These are phyloP conservation scores for Mortierella sp. DNA, from an alignment of 371 early-diverging fungal species.

Conservation along the genomic window DNA sequence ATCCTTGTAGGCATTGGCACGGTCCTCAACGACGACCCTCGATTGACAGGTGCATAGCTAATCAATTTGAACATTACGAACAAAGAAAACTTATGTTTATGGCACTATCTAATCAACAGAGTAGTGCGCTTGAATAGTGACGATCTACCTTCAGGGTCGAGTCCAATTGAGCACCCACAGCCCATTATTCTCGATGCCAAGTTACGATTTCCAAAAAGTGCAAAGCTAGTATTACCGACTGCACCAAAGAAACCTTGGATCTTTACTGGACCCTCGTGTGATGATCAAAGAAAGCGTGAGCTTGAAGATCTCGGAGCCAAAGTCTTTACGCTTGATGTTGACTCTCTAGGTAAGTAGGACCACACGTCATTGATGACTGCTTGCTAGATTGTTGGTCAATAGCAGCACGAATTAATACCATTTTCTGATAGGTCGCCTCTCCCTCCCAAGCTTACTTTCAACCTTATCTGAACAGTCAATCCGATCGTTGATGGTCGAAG, in stretches of 20 bases:
- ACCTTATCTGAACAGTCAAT: constrained; percentile 57
- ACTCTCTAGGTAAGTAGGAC: constrained; percentile 15
- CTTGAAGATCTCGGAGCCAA: constrained; percentile 32
- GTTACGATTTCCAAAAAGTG: constrained; percentile 67
- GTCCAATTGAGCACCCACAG: constrained; percentile 69
- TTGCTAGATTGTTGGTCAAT: too few species aligned
- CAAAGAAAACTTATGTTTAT: not conserved
- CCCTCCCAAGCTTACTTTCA: constrained; percentile 34
- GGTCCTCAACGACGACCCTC: constrained; percentile 87
- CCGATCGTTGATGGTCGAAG: constrained; percentile 90
- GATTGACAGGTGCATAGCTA: constrained; percentile 72
- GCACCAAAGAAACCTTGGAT: constrained; percentile 58
- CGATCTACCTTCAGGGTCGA: constrained; percentile 15
- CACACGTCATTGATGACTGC: not conserved
- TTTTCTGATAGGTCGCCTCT: constrained; percentile 12
- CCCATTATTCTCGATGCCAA: constrained; percentile 89
- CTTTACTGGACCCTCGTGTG: constrained; percentile 35
- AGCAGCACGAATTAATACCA: too few species aligned
- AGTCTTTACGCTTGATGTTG: constrained; percentile 22
- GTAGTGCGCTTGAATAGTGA: constrained; percentile 15
- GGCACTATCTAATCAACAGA: not conserved
- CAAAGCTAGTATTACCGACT: constrained; percentile 63
- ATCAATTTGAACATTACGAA: not conserved
- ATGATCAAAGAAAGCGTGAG: constrained; percentile 20
- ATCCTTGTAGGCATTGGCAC: constrained; percentile 94